Percentiles rank a stretch among this genome's conserved stretches.
Conservation (phyloP, 75 land plant species). For the Sequoia sempervirens region DNA sequence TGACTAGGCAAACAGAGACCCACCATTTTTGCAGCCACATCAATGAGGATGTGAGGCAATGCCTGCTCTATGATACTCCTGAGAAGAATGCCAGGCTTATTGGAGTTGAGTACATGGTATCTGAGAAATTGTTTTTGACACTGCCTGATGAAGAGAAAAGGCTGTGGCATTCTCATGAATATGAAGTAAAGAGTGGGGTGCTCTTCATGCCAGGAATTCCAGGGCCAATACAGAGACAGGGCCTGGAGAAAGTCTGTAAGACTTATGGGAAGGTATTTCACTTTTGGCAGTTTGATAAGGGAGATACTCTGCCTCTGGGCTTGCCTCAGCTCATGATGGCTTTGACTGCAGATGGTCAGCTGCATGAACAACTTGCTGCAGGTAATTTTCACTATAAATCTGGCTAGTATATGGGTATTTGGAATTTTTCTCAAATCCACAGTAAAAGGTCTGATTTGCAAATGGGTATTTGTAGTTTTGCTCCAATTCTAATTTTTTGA, state of each 20-base stretch:
- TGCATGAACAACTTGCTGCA: slow-evolving; percentile 37
- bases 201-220: slow-evolving; percentile 83
- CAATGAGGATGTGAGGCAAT: slow-evolving; percentile 89
- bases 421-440: not conserved
- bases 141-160: slow-evolving; percentile 85
- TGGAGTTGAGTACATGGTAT: slow-evolving; percentile 80
- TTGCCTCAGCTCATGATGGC: slow-evolving; percentile 85
- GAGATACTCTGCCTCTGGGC: slow-evolving; percentile 80
- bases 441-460: not conserved
- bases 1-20: slow-evolving; percentile 84
- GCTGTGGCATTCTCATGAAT: slow-evolving; percentile 95
- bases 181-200: slow-evolving; percentile 87
- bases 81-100: slow-evolving; percentile 65
- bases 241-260: slow-evolving; percentile 57
- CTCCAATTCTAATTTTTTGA: not conserved
- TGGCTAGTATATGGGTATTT: not conserved
- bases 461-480: not conserved
- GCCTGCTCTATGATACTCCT: slow-evolving; percentile 72
- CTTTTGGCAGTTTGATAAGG: slow-evolving; percentile 92
- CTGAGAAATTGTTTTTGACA: slow-evolving; percentile 59
- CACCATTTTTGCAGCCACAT: slow-evolving; percentile 86
- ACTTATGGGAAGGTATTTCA: slow-evolving; percentile 83
- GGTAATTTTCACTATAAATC: slow-evolving; percentile 9
- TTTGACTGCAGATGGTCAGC: slow-evolving; percentile 75
- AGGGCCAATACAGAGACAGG: slow-evolving; percentile 45